phyloP scores from a whole-genome alignment of 129 eudicot genomes.

The Arctium lappa region DNA sequence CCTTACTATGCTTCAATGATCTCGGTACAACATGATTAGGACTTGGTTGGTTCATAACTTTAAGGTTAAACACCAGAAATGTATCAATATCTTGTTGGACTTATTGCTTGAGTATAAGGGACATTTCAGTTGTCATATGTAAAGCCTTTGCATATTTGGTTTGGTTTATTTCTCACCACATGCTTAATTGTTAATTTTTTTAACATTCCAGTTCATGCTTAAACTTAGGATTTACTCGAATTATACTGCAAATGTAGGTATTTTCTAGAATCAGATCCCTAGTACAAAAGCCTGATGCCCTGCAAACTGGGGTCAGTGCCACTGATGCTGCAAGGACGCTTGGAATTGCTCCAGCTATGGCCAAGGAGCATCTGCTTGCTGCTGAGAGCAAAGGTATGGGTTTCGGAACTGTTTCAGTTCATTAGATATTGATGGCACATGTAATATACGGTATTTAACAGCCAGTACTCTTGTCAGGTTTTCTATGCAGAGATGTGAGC shows the following conservation, averaged over 20 bases:
- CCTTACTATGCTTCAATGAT: no score
- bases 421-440: not conserved
- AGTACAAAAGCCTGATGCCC: slow-evolving; percentile 63
- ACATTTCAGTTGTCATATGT: no score
- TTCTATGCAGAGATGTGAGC: slow-evolving; percentile 93
- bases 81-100: no score
- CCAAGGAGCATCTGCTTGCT: slow-evolving; percentile 89
- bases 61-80: no score
- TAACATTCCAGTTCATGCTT: not conserved
- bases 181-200: not conserved
- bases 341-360: slow-evolving; percentile 99
- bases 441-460: not conserved
- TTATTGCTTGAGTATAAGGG: no score
- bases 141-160: not conserved
- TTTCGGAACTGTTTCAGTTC: not conserved
- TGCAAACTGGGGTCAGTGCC: slow-evolving; percentile 63
- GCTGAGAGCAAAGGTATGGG: slow-evolving; percentile 89
- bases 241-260: slow-evolving; percentile 44
- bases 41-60: no score
- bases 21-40: no score
- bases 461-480: slow-evolving; percentile 47
- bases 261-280: slow-evolving; percentile 66
- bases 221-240: not conserved
- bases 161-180: not conserved
- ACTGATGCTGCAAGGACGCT: slow-evolving; percentile 95